A percentile compares a stretch with the other conserved stretches of the same genome.
Conservation (phyloP, 2,329 filamentous ascomycete species). For the Apiospora rasikravindrae region DNA sequence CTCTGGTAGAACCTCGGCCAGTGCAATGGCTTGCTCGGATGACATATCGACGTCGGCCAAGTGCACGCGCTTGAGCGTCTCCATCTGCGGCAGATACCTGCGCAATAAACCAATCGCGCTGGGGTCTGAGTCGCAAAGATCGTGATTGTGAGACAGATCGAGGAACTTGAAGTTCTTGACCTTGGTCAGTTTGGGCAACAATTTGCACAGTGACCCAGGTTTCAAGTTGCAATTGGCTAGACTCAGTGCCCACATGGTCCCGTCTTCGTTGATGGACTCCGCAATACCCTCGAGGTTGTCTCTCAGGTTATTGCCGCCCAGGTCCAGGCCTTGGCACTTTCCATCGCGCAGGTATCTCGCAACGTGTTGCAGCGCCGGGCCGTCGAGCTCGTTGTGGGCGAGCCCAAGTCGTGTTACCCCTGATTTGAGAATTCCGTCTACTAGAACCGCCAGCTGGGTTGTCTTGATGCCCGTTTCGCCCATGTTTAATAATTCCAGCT, state of each 20-base stretch:
- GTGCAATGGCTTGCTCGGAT: conserved; percentile 85
- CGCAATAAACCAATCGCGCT: conserved; percentile 76
- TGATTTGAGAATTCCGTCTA: conserved; percentile 82
- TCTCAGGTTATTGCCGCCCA: conserved; percentile 80
- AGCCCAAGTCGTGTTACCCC: conserved; percentile 81
- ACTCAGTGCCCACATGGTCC: conserved; percentile 77
- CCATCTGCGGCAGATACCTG: conserved; percentile 82
- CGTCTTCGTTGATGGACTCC: conserved; percentile 55
- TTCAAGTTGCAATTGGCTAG: conserved; percentile 84
- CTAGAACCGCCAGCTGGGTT: conserved; percentile 73
- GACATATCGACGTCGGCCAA: conserved; percentile 83
- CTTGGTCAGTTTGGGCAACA: conserved; percentile 75
- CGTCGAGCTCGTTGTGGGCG: conserved; percentile 79
- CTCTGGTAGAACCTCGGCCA: conserved; percentile 90
- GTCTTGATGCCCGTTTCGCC: conserved; percentile 77
- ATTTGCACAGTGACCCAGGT: conserved; percentile 71
- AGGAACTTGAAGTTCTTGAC: conserved; percentile 83
- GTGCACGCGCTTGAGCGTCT: conserved; percentile 81
- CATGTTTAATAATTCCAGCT: conserved; percentile 82
- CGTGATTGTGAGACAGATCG: conserved; percentile 88
- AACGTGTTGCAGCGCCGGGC: conserved; percentile 76
- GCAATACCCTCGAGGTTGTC: conserved; percentile 61
- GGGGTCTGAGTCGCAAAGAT: conserved; percentile 75
- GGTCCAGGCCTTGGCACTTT: conserved; percentile 84
- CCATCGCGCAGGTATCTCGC: conserved; percentile 76